These are phyloP conservation scores for Metschnikowia lochheadii DNA, from an alignment of 805 yeast genomes.

Conservation along the genomic window DNA sequence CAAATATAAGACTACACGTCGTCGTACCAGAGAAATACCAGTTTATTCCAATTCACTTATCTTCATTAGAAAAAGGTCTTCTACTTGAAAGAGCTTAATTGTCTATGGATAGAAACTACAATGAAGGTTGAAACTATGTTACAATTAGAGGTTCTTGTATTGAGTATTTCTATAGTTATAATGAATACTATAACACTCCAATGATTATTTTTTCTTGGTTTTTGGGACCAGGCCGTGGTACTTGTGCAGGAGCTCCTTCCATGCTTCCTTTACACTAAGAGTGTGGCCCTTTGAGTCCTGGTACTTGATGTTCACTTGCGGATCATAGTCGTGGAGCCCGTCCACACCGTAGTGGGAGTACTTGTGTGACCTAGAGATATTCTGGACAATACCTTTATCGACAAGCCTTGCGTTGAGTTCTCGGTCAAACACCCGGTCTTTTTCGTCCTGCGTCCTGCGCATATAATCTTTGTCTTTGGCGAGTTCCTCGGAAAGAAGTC, in stretches of 20 bases:
- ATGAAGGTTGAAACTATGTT: no score
- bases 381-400: slow-evolving; percentile 23
- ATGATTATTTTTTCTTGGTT: not conserved
- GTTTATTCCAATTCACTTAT: no score
- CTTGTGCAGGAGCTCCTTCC: slow-evolving; percentile 68
- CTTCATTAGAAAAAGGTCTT: no score
- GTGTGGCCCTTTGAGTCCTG: slow-evolving; percentile 60
- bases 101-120: no score
- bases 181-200: not conserved
- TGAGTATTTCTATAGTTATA: no score
- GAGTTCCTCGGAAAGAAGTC: slow-evolving; percentile 29
- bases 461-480: slow-evolving; percentile 23
- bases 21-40: no score
- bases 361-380: slow-evolving; percentile 9
- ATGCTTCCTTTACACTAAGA: slow-evolving; percentile 66
- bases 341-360: slow-evolving; percentile 10
- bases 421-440: slow-evolving; percentile 23
- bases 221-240: slow-evolving; percentile 59
- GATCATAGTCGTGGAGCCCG: slow-evolving; percentile 35
- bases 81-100: no score
- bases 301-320: slow-evolving; percentile 52
- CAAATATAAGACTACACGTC: no score
- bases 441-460: slow-evolving; percentile 26
- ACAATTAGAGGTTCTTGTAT: no score
- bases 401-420: slow-evolving; percentile 28